Conservation (phyloP, 306 rosid species). For the Prunus padus region DNA sequence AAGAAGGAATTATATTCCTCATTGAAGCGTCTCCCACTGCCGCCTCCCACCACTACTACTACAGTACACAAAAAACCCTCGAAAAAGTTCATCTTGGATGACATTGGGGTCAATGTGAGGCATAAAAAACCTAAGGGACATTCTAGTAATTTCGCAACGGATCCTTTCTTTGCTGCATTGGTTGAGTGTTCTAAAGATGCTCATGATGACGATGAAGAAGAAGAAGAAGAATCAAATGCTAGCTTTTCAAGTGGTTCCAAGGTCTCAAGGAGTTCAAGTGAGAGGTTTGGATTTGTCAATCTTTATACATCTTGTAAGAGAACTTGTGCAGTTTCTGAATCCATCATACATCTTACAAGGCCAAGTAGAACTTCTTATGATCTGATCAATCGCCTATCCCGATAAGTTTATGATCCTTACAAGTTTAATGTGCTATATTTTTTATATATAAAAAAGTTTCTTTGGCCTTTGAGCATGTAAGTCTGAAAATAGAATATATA, state of each 20-base stretch:
- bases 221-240: background rate
- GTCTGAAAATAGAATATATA: no score
- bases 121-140: constrained; percentile 28
- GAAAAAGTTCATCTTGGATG: constrained; percentile 36
- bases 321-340: constrained; percentile 69
- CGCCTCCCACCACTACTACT: constrained; percentile 44
- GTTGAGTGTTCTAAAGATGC: constrained; percentile 81
- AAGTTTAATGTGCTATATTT: no score
- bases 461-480: no score
- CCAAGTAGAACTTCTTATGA: constrained; percentile 46
- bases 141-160: constrained; percentile 17
- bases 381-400: constrained; percentile 29
- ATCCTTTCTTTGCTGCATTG: constrained; percentile 86
- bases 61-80: constrained; percentile 22
- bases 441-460: no score
- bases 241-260: constrained; percentile 49
- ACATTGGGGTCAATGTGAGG: constrained; percentile 1
- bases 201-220: constrained; percentile 17
- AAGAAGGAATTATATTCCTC: constrained; percentile 29
- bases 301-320: constrained; percentile 71
- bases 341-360: constrained; percentile 62
- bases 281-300: constrained; percentile 61
- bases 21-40: constrained; percentile 51
- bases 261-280: constrained; percentile 70
- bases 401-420: background rate